Base-by-base conservation (phyloP, 2,329 filamentous ascomycete genomes). In the Rhinocladiella mackenziei region DNA sequence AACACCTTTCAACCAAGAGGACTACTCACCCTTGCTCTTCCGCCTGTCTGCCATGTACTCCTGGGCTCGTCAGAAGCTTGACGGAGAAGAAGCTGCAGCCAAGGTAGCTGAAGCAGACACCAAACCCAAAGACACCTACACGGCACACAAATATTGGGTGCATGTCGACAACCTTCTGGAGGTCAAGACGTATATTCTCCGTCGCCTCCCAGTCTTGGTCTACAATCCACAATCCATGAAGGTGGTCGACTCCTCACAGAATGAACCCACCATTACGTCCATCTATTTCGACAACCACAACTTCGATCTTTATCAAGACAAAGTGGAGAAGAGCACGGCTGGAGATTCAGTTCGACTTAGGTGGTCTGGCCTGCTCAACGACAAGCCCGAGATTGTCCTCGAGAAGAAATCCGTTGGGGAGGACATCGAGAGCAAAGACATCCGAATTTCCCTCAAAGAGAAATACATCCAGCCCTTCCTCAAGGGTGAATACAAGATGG, bases 91-190 rank as follows among this genome's bases (percentile, higher is more conserved):
- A 50, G 52, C 62, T 14, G 62, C 67, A 41, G 61, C 61, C 39
- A 63, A 62, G 14, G 68, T 72, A 46, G 70, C 68, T 9, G 69
- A 71, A 30, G 64, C 69, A 41, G 71, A 73, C 49, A 57, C 54
- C 48, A 60, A 59, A 40, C 51, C 53, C 23, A 52, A 48, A 28
- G 86, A 89, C 64, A 76, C 75, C 45, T 95, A 94, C 63, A 86
- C 79, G 14, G 88, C 89, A 3, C 81, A 91, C 68, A 96, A 95
- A 67, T 96, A 95, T 71, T 98, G 92, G 92, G 84, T 98, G 4
- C 92, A 98, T 64, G 78, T 81, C 22, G 92, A 98, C 60, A 97
- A 98, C 67, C 74, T 97, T 19, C 80, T 97, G 56, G 92, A 98
- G 70, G 88, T 97, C 63, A 96, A 97, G 75, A 97, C 92, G 4